Base-by-base conservation (phyloP, 805 yeast species). In the Teunomyces tritomae region DNA sequence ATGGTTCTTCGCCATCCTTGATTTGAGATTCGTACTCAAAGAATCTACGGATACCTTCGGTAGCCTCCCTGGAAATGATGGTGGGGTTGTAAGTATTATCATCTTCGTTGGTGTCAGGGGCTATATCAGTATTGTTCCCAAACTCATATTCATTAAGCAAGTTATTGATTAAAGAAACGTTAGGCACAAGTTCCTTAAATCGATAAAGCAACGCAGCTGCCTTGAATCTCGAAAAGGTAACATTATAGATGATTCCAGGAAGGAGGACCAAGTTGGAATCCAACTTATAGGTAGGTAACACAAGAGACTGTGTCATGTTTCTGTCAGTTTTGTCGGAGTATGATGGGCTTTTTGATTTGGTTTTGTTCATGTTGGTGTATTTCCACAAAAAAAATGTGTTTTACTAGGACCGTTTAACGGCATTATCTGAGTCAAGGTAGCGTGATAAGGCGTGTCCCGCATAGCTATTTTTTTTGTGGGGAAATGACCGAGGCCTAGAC, bases 221-320 rank as follows among this genome's bases (percentile, higher is more conserved):
- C 44, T 74, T 71, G 45, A 68, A 63, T 45, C 74, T 67, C 13
- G 74, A 62, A 45, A 82, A 76, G 1, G 79, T 68, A n/a, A 83
- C 79, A 47, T 79, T 76, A 62, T 83, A 84, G 20, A 82, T 70
- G 35, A 83, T 77, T 0, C 87, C 87, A 1, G 89, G 88, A 7
- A 83, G 56, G 28, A 82, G 71, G 10, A 84, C 80, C 45, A 72
- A 57, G 50, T 70, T 65, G 37, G 76, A 70, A 52, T 73, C 77
- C 17, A 73, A 54, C 42, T 62, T 66, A 56, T 72, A 72, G 36
- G 68, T 65, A 43, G 78, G 77, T 44, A 73, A 62, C 5, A 66
- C 66, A 44, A 67, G 49, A 49, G 53, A 50, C 20, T 52, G 54
- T 17, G 37, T 37, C 35, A 32, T 17, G 5, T n/a, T 26, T 13